Evolutionary conservation across 805 yeast species (phyloP).

Genomic region (Clavispora fructus): DNA sequence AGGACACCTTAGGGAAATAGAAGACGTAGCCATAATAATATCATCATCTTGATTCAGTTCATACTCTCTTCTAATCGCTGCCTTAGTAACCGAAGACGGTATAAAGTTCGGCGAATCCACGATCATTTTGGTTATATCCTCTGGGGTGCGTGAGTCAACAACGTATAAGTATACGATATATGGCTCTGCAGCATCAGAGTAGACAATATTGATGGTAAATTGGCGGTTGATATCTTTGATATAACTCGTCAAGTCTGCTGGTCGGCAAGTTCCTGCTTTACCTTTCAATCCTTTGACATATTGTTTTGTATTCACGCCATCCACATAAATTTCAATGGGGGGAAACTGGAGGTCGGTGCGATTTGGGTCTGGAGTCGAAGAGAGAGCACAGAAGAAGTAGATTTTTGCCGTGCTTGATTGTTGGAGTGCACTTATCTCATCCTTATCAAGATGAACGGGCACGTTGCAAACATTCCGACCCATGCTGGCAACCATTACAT

Average conservation of each 20-base stretch:
- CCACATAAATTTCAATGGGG: slow-evolving; percentile 63
- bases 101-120: slow-evolving; percentile 44
- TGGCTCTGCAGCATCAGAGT: slow-evolving; percentile 51
- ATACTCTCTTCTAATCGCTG: slow-evolving; percentile 35
- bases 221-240: slow-evolving; percentile 21
- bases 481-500: slow-evolving; percentile 39
- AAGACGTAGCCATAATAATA: slow-evolving; percentile 58
- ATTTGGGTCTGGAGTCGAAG: slow-evolving; percentile 19
- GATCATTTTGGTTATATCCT: slow-evolving; percentile 16
- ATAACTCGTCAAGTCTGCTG: slow-evolving; percentile 67
- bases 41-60: slow-evolving; percentile 59
- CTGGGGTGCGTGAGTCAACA: slow-evolving; percentile 37
- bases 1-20: slow-evolving; percentile 73
- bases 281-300: slow-evolving; percentile 65
- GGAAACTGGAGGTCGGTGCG: slow-evolving; percentile 57
- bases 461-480: slow-evolving; percentile 35
- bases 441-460: slow-evolving; percentile 37
- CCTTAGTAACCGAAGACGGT: slow-evolving; percentile 43
- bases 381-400: slow-evolving; percentile 51
- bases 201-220: slow-evolving; percentile 44
- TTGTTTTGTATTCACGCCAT: slow-evolving; percentile 43
- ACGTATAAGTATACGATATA: slow-evolving; percentile 53
- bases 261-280: slow-evolving; percentile 71
- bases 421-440: slow-evolving; percentile 36
- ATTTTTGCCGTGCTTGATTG: slow-evolving; percentile 25